Conservation (phyloP, 2,329 filamentous ascomycete genomes). For the Aspergillus sp. region DNA sequence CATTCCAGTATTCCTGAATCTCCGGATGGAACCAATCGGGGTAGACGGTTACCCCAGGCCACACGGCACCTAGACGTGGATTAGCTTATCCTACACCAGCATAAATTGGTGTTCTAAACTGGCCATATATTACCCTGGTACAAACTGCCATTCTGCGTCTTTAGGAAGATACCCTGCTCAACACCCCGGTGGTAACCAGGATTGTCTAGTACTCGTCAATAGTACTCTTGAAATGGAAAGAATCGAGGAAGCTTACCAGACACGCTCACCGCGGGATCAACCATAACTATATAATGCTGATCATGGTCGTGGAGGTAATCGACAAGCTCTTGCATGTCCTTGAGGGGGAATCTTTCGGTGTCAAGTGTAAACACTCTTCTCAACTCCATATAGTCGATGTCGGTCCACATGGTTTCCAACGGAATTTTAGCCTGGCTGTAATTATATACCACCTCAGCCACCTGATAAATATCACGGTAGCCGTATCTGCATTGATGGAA, state of each 20-base stretch:
- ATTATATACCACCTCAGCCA: slow-evolving; percentile 46
- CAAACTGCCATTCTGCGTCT: slow-evolving; percentile 54
- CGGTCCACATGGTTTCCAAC: slow-evolving; percentile 48
- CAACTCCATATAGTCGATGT: slow-evolving; percentile 44
- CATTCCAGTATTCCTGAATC: slow-evolving; percentile 67
- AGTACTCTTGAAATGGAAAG: not conserved
- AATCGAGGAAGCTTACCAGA: slow-evolving; percentile 24
- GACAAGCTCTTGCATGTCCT: slow-evolving; percentile 63
- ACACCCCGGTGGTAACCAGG: slow-evolving; percentile 61
- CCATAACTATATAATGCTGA: slow-evolving; percentile 75
- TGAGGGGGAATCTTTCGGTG: slow-evolving; percentile 37
- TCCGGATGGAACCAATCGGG: slow-evolving; percentile 75
- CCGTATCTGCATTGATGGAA: slow-evolving; percentile 65
- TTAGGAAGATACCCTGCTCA: slow-evolving; percentile 56
- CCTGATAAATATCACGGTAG: slow-evolving; percentile 52
- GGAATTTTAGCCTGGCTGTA: slow-evolving; percentile 44
- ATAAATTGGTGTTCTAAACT: not conserved
- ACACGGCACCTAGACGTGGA: slow-evolving; percentile 61
- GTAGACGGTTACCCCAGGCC: slow-evolving; percentile 72
- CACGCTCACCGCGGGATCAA: slow-evolving; percentile 57
- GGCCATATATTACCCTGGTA: slow-evolving; percentile 42
- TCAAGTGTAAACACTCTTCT: slow-evolving; percentile 42
- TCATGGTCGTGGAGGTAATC: slow-evolving; percentile 64
- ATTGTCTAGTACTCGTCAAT: slow-evolving; percentile 42
- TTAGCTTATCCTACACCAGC: not conserved